Conservation (phyloP, 2,329 filamentous ascomycete species). For the Colletotrichum lini region DNA sequence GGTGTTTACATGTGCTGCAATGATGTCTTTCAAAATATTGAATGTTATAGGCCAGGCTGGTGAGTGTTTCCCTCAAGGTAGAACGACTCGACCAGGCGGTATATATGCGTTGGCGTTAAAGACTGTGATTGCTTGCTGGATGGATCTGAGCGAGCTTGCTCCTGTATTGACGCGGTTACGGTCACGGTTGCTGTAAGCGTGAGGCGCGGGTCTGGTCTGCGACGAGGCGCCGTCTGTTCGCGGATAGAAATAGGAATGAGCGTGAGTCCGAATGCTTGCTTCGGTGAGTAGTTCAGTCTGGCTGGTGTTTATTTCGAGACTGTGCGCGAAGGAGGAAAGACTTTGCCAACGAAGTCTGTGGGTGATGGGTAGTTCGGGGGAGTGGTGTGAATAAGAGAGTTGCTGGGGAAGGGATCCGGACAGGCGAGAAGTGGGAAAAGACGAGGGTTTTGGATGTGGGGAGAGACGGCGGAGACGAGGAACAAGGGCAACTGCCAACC, state of each 20-base stretch:
- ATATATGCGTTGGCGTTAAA: slow-evolving; percentile 28
- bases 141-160: slow-evolving; percentile 30
- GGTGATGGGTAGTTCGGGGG: slow-evolving; percentile 27
- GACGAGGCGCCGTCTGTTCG: slow-evolving; percentile 43
- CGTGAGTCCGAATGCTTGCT: slow-evolving; percentile 47
- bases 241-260: slow-evolving; percentile 41
- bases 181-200: neutral
- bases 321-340: slow-evolving; percentile 49
- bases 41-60: slow-evolving; percentile 1
- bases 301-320: slow-evolving; percentile 45
- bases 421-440: slow-evolving; percentile 17
- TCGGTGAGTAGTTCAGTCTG: slow-evolving; percentile 49
- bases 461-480: slow-evolving; percentile 10
- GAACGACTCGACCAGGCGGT: slow-evolving; percentile 8
- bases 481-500: slow-evolving; percentile 14
- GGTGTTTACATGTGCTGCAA: slow-evolving; percentile 19
- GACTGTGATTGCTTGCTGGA: slow-evolving; percentile 1
- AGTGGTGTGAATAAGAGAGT: slow-evolving; percentile 40
- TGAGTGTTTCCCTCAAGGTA: neutral
- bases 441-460: slow-evolving; percentile 38
- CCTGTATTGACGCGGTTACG: slow-evolving; percentile 21
- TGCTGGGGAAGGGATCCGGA: slow-evolving; percentile 5
- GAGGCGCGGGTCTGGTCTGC: slow-evolving; percentile 36
- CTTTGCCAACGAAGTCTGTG: slow-evolving; percentile 72
- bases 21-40: slow-evolving; percentile 19